Conservation (phyloP, 805 yeast species). For the Candida cerambycidarum region DNA sequence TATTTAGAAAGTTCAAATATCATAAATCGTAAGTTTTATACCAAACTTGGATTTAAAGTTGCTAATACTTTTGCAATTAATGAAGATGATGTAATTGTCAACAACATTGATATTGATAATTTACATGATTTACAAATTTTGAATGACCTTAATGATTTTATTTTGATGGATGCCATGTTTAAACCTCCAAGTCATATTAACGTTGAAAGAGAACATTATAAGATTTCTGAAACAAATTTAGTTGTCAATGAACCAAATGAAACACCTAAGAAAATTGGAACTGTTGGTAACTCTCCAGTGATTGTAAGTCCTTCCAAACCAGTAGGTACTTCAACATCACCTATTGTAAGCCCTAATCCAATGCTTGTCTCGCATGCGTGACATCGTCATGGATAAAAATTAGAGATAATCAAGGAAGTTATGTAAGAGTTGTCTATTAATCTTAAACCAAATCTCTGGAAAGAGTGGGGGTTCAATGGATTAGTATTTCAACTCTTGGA, state of each 20-base stretch:
- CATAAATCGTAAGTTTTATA: conserved; percentile 51
- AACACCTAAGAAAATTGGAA: not conserved
- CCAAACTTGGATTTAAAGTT: conserved; percentile 49
- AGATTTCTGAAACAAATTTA: conserved; percentile 9
- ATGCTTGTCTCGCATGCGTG: conserved; percentile 15
- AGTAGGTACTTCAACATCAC: no score
- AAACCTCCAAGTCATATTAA: conserved; percentile 17
- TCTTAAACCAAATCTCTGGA: conserved; percentile 5
- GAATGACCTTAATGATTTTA: conserved; percentile 15
- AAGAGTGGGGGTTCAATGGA: conserved; percentile 8
- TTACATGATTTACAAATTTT: conserved; percentile 14
- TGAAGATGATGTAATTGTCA: conserved; percentile 15
- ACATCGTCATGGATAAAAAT: conserved; percentile 11
- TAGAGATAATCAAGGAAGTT: conserved; percentile 13
- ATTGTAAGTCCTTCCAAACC: no score
- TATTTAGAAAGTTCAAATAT: conserved; percentile 61
- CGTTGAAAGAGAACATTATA: conserved; percentile 12
- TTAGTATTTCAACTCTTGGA: conserved; percentile 10
- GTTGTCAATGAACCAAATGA: not conserved
- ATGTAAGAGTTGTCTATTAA: conserved; percentile 10
- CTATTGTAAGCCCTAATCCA: conserved; percentile 4
- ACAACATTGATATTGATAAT: conserved; percentile 16
- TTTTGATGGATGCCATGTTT: conserved; percentile 22
- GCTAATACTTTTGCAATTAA: conserved; percentile 32
- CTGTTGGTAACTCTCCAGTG: no score